phyloP scores from a whole-genome alignment of 192 early-diverging fungal genomes.

The Tieghemiomyces parasiticus region DNA sequence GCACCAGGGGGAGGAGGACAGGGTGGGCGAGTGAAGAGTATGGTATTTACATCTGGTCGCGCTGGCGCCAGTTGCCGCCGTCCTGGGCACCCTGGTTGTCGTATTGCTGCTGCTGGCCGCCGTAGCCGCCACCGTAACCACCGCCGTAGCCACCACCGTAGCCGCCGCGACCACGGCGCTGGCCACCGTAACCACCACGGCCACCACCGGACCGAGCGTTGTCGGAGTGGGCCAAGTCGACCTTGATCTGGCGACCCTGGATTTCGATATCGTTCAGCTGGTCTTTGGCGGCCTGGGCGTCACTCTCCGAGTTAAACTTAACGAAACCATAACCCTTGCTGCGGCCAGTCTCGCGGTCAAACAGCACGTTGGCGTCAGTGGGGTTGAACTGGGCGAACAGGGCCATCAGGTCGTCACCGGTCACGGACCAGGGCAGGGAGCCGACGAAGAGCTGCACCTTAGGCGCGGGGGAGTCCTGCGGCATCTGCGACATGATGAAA shows the following conservation, averaged over 20 bases:
- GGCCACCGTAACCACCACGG: slow-evolving; percentile 12
- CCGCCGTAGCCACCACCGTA: slow-evolving; percentile 21
- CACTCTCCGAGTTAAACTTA: slow-evolving; percentile 40
- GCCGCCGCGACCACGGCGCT: slow-evolving; percentile 20
- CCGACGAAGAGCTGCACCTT: slow-evolving; percentile 49
- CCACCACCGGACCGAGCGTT: slow-evolving; percentile 17
- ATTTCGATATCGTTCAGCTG: slow-evolving; percentile 51
- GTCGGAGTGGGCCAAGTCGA: slow-evolving; percentile 51
- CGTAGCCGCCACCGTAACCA: slow-evolving; percentile 23
- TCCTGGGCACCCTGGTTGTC: slow-evolving; percentile 9
- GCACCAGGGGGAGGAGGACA: too few relatives aligned
- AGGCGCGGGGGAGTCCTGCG: slow-evolving; percentile 10
- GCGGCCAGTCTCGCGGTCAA: slow-evolving; percentile 57
- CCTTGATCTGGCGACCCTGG: slow-evolving; percentile 69
- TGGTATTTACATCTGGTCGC: too few relatives aligned
- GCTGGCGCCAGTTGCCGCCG: not conserved
- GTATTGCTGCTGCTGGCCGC: not conserved
- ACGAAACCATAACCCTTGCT: slow-evolving; percentile 87
- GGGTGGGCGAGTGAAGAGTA: too few relatives aligned
- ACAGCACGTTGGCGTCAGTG: slow-evolving; percentile 45
- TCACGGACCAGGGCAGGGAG: slow-evolving; percentile 47
- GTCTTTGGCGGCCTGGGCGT: slow-evolving; percentile 55
- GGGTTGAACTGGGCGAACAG: slow-evolving; percentile 42
- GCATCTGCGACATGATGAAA: slow-evolving; percentile 1
- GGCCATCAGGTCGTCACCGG: slow-evolving; percentile 37